Base-by-base conservation (phyloP, 805 yeast genomes). In the Kregervanrija delftensis region DNA sequence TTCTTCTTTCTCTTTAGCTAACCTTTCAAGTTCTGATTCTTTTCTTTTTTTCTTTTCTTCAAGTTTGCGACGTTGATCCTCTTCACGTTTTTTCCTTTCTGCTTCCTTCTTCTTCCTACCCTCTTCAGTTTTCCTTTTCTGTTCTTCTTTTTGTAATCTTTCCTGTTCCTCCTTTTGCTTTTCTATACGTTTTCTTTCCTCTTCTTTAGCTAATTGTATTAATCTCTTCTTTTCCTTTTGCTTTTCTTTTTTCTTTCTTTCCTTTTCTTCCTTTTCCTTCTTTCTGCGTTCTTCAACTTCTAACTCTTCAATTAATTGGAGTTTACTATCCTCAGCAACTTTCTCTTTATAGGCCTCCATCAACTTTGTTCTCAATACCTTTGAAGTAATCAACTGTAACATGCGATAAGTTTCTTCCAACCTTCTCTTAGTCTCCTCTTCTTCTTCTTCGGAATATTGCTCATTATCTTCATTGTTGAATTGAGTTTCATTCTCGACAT, bases 351-450 rank as follows among this genome's bases (percentile, higher is more conserved):
- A 89, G 0, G 95, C 86, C 30, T 74, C 77, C 56, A 85, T 70
- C 31, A 90, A 75, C 38, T 88, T 74, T 52, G 78, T 81, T 56
- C 85, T 86, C 53, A 90, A 74, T 58, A 87, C 71, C 43, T 86
- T 79, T 4, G 93, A 83, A 1, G 90, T 86, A 45, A 88, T 84
- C 43, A 86, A 72, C 55, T 86, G 88, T 49, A 90, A 74, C 71
- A 87, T 74, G 22, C 84, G 79, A 34, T 90, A 83, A 11, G 91
- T 83, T 63, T 89, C 95, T 55, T 79, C 82, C 56, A 86, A 65
- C 41, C 89, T 73, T 60, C 72, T 67, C 48, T 78, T 83, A 42
- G 81, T 83, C 48, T 73, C 79, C 60, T 57, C 69, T 11, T 52
- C 52, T 9, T 48, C 49, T 12, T 50, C 51, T 46, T 62, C 44